Conservation (phyloP, 176 grass and related monocot genomes). For the Hsuehochloa calcarea region DNA sequence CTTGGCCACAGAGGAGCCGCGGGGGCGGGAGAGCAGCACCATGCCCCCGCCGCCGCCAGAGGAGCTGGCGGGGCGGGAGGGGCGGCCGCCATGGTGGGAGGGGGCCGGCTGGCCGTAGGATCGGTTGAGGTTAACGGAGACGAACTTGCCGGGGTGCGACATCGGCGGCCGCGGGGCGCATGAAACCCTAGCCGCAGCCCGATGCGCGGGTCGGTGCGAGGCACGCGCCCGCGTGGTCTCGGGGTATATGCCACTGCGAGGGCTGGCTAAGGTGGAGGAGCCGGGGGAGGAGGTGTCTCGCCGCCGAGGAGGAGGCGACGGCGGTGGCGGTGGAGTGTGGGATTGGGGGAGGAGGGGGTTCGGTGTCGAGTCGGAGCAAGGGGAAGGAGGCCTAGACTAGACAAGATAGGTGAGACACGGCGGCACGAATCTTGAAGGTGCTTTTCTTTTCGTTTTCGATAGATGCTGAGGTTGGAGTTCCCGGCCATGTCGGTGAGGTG, state of each 20-base stretch:
- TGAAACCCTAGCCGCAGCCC: slow-evolving; percentile 56
- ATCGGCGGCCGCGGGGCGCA: slow-evolving; percentile 53
- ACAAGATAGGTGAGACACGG: not conserved
- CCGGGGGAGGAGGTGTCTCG: slow-evolving; percentile 7
- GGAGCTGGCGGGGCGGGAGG: slow-evolving; percentile 39
- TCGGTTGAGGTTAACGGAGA: slow-evolving; percentile 81
- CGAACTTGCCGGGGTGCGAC: slow-evolving; percentile 86
- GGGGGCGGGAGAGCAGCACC: slow-evolving; percentile 77
- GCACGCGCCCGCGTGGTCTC: not conserved
- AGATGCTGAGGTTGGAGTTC: too few species aligned
- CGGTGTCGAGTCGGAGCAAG: slow-evolving; percentile 36
- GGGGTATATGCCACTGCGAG: not conserved
- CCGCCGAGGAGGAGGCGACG: slow-evolving; percentile 53
- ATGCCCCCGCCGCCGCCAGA: slow-evolving; percentile 62
- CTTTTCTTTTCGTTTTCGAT: too few species aligned
- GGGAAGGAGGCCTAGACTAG: not conserved
- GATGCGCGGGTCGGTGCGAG: slow-evolving; percentile 17
- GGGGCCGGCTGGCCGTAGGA: slow-evolving; percentile 63
- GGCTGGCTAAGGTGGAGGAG: not conserved
- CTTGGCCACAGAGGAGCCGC: slow-evolving; percentile 54
- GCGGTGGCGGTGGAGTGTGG: slow-evolving; percentile 39
- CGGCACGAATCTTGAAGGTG: slow-evolving; percentile 17
- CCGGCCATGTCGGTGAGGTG: too few species aligned
- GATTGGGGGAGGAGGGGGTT: slow-evolving; percentile 17
- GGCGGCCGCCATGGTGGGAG: slow-evolving; percentile 42